Base-by-base conservation (phyloP, 768 basidiomycete genomes). In the Lactarius evosmus region DNA sequence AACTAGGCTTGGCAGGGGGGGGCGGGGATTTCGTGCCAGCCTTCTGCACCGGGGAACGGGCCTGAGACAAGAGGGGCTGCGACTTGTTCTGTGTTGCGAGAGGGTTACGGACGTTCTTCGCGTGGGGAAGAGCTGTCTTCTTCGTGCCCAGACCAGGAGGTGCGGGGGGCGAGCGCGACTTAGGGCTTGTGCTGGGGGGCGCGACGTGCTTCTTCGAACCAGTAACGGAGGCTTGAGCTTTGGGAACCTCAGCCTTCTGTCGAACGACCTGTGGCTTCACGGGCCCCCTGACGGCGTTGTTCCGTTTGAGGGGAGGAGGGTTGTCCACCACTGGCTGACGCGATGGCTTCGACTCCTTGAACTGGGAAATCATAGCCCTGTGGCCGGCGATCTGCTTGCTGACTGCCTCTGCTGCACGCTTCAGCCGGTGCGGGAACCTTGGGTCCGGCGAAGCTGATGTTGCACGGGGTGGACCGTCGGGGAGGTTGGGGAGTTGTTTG, bases 281-380 rank as follows among this genome's bases (percentile, higher is more conserved):
- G 4, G 57, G 36, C 36, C 4, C 29, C 36, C 60, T 65, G 29
- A 51, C 54, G 17, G 29, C 32, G 22, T 60, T 64, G 58, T 41
- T 36, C n/a, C 17, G 52, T 33, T 30, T 60, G 29, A 29, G 34
- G 7, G 50, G 34, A 27, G 3, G 63, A 22, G 54, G 12, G 14
- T 16, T 25, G 52, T 33, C 30, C 0, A 65, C 51, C 11, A 60
- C 59, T 11, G 54, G 55, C 14, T 54, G 22, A 44, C 59, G 63
- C 36, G 63, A 59, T 16, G 59, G 8, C 46, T 14, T 65, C 30
- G 46, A 34, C 22, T 52, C 46, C 40, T 61, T 60, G 59, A 65
- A 65, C 46, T 51, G 63, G 33, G 64, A 41, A 7, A 65, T 22
- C 64, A 61, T 65, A 14, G 63, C 59, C 19, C 56, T 65, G 58